Evolutionary conservation across 2,329 filamentous ascomycete species (phyloP), one percentile per base, ranked within the genome.

Genomic region (Rhinocladiella mackenziei): DNA sequence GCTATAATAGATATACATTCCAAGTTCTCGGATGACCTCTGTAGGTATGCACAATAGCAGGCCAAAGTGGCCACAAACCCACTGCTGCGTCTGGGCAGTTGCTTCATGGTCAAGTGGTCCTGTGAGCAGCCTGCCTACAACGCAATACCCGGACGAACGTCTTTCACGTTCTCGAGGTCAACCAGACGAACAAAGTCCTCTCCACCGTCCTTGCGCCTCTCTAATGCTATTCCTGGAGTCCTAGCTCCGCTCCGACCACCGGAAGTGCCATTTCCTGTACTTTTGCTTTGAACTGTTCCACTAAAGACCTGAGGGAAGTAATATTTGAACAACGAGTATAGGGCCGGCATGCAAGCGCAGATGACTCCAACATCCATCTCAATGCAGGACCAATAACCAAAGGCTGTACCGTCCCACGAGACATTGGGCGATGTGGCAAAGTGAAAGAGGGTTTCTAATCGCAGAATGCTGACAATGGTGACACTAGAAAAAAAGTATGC

Each of bases 291-390:
- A 30, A 30, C 22, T n/a, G 44, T 40, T 3, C 37, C 17, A 8
- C 22, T 19, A 23, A 47, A 33, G 19, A 38, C 34, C 17, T 42
- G 33, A 10, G 56, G 56, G 43, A 54, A 57, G 22, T 51, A 23
- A 6, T 48, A 41, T 25, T 50, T 50, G 41, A 62, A 52, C 10
- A 62, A 52, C 9, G 52, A 40, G n/a, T 59, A 60, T 5, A 61
- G 50, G n/a, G 62, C 58, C 1, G 69, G 68, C 54, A 72, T 63
- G 56, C 68, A 69, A 5, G 65, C 65, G 51, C 68, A 71, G n/a
- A 71, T 64, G 39, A 71, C 66, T 18, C 66, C 67, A 2, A 68
- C 61, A 46, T 69, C 62, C 43, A 68, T 59, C 52, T 72, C 69
- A 19, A 71, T 60, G 9, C 62, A 63, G 13, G 62, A 65, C 69